A percentile compares a stretch with the other conserved stretches of the same genome.
phyloP scores from a whole-genome alignment of 371 early-diverging fungal species.

The Actinomucor elegans region DNA sequence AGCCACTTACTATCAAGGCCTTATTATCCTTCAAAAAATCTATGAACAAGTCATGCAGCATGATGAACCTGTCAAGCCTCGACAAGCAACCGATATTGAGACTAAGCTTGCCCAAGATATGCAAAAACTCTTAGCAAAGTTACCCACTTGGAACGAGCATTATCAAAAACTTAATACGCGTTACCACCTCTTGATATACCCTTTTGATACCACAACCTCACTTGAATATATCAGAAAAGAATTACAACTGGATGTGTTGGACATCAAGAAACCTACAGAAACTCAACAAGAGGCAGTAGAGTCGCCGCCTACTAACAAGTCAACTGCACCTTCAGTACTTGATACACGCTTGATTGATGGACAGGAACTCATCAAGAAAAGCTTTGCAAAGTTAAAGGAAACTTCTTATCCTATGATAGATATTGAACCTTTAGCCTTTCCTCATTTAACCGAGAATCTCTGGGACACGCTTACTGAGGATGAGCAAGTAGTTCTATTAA shows the following conservation, averaged over 20 bases:
- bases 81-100: conserved; percentile 25
- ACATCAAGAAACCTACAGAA: neutral
- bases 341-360: conserved; percentile 8
- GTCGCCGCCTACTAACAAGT: neutral
- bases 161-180: conserved; percentile 26
- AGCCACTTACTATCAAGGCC: conserved; percentile 35
- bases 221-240: conserved; percentile 24
- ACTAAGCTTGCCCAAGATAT: conserved; percentile 19
- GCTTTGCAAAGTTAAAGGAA: neutral
- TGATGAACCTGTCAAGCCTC: conserved; percentile 7
- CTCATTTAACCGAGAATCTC: neutral
- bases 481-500: neutral
- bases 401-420: neutral
- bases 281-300: neutral
- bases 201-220: conserved; percentile 20
- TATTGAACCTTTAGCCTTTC: conserved; percentile 12
- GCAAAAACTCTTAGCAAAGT: conserved; percentile 5
- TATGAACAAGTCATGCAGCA: conserved; percentile 10
- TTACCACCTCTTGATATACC: conserved; percentile 33
- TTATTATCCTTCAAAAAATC: conserved; percentile 36
- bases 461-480: neutral
- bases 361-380: conserved; percentile 3
- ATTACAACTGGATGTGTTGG: conserved; percentile 10
- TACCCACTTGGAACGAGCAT: neutral
- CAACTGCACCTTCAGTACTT: conserved; percentile 8